Evolutionary conservation across 352 stramenopile genomes (phyloP).

Genomic region (Globisporangium polare): DNA sequence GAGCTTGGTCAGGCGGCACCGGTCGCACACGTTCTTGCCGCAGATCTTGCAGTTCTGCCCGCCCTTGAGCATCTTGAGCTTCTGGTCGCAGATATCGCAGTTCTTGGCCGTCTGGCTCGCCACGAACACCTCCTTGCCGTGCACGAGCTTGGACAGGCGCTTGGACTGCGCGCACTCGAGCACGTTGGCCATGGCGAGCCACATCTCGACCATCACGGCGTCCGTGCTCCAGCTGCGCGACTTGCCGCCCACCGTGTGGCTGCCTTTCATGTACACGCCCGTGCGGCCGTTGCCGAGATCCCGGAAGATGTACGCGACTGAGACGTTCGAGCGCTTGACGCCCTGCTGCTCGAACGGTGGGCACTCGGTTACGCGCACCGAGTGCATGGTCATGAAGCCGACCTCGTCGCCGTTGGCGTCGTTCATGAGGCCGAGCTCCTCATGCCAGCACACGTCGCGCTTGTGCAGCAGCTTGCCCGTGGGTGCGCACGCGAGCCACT

Average conservation of each 20-base stretch:
- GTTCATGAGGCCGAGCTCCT: conserved; percentile 49
- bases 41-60: conserved; percentile 65
- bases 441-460: conserved; percentile 61
- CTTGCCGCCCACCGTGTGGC: conserved; percentile 50
- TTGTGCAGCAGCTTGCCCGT: conserved; percentile 58
- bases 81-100: conserved; percentile 60
- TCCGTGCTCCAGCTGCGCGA: conserved; percentile 54
- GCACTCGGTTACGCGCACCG: conserved; percentile 42
- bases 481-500: conserved; percentile 49
- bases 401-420: conserved; percentile 48
- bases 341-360: conserved; percentile 54
- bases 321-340: conserved; percentile 42
- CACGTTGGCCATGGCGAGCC: conserved; percentile 46
- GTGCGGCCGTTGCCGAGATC: conserved; percentile 42
- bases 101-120: conserved; percentile 42
- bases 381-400: conserved; percentile 63
- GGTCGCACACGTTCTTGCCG: conserved; percentile 65
- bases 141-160: conserved; percentile 46
- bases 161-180: conserved; percentile 61
- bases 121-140: conserved; percentile 48
- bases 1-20: conserved; percentile 51
- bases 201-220: conserved; percentile 52
- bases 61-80: conserved; percentile 44
- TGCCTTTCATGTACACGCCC: conserved; percentile 61
- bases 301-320: conserved; percentile 67